Evolutionary conservation across 78 protist species (phyloP).

Genomic region (slime mould (Dictyostelium discoideum)): DNA sequence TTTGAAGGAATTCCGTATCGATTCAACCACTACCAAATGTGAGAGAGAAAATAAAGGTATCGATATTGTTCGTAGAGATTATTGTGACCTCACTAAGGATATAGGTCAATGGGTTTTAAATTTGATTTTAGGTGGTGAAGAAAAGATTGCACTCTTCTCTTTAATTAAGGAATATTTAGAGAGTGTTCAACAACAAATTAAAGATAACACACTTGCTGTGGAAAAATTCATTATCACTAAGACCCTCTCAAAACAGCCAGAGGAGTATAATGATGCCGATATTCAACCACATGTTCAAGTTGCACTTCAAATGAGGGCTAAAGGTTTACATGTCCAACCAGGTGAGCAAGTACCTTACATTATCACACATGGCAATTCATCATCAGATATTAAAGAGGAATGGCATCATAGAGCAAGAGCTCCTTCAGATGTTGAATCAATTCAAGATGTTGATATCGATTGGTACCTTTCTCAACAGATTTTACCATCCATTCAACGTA

Average conservation of each 20-base stretch:
- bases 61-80: slow-evolving; percentile 99
- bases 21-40: neutral
- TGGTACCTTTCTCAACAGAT: slow-evolving; percentile 82
- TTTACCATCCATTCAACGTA: slow-evolving; percentile 74
- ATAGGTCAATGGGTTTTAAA: slow-evolving; percentile 60
- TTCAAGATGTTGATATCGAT: slow-evolving; percentile 59
- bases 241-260: slow-evolving; percentile 92
- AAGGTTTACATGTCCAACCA: slow-evolving; percentile 84
- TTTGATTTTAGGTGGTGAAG: slow-evolving; percentile 57
- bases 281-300: slow-evolving; percentile 97
- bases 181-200: neutral
- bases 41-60: slow-evolving; percentile 96
- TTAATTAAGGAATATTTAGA: slow-evolving; percentile 26
- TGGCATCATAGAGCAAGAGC: slow-evolving; percentile 61
- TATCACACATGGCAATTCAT: slow-evolving; percentile 76
- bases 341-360: slow-evolving; percentile 96
- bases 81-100: slow-evolving; percentile 94
- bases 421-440: slow-evolving; percentile 39
- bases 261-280: slow-evolving; percentile 94
- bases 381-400: neutral
- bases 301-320: slow-evolving; percentile 24
- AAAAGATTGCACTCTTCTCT: slow-evolving; percentile 24
- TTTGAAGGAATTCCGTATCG: slow-evolving; percentile 34
- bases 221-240: slow-evolving; percentile 89
- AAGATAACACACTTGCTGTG: slow-evolving; percentile 27